These are phyloP conservation scores for Coniferiporia weirii DNA, from an alignment of 1,284 basidiomycete species.

Conservation along the genomic window DNA sequence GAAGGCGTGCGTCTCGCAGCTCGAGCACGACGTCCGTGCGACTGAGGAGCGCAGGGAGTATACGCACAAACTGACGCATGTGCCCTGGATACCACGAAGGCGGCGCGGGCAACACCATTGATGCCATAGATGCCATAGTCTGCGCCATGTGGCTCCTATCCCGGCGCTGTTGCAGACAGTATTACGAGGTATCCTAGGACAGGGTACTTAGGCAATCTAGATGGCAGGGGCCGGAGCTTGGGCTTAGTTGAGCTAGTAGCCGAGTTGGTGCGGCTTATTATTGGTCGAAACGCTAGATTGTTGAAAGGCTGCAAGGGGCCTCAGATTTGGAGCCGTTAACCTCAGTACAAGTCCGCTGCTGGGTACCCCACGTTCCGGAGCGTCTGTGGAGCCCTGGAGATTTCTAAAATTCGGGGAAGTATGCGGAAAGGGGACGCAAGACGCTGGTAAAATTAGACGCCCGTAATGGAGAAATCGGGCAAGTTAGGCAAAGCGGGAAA, in stretches of 20 bases:
- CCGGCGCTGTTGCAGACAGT: too few relatives aligned
- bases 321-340: neutral
- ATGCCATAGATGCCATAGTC: constrained; percentile 40
- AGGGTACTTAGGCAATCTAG: neutral
- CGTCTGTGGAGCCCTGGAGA: too few relatives aligned
- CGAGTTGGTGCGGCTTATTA: neutral
- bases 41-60: constrained; percentile 71
- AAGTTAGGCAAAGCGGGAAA: neutral
- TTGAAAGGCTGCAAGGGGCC: neutral
- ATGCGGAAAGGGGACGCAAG: too few relatives aligned
- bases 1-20: constrained; percentile 88
- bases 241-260: neutral
- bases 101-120: constrained; percentile 56
- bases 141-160: neutral
- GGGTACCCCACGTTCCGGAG: neutral
- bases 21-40: constrained; percentile 92
- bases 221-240: neutral
- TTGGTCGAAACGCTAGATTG: neutral
- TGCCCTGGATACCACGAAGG: constrained; percentile 97
- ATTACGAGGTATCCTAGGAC: too few relatives aligned
- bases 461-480: neutral
- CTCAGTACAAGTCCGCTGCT: neutral
- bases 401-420: too few relatives aligned
- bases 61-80: constrained; percentile 85
- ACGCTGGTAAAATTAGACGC: too few relatives aligned